Conservation (phyloP, 345 rosid genomes). For the Lagerstroemia speciosa region DNA sequence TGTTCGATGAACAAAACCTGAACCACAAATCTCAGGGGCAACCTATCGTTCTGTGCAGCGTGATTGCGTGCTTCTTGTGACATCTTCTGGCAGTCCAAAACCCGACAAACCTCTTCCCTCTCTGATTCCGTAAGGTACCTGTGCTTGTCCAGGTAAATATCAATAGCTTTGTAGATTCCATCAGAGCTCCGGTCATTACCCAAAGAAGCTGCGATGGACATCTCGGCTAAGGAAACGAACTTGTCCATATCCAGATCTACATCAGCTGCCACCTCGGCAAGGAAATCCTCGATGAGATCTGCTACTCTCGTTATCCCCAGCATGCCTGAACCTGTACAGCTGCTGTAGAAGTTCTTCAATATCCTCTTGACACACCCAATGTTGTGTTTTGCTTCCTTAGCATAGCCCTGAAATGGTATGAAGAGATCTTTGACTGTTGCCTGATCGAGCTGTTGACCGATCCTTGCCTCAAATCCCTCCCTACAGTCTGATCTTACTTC, state of each 20-base stretch:
- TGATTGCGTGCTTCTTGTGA: conserved; percentile 57
- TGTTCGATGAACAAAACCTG: conserved; percentile 46
- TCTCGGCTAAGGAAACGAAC: conserved; percentile 46
- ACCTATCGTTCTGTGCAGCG: conserved; percentile 46
- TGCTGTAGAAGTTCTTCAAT: conserved; percentile 43
- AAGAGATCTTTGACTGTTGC: conserved; percentile 51
- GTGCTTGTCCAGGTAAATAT: conserved; percentile 61
- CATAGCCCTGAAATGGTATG: conserved; percentile 39
- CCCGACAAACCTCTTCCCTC: conserved; percentile 55
- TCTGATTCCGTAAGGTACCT: conserved; percentile 46
- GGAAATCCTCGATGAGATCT: conserved; percentile 56
- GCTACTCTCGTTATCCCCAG: conserved; percentile 38
- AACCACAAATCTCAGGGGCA: conserved; percentile 56
- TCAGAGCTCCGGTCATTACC: conserved; percentile 40
- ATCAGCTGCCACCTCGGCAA: conserved; percentile 50
- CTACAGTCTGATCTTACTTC: conserved; percentile 47
- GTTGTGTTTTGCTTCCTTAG: conserved; percentile 46
- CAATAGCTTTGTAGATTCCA: conserved; percentile 64
- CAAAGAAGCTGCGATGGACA: conserved; percentile 35
- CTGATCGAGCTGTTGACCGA: conserved; percentile 63
- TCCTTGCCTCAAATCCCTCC: conserved; percentile 59
- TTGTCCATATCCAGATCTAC: conserved; percentile 36
- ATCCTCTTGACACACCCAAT: conserved; percentile 49
- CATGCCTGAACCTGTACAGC: conserved; percentile 19
- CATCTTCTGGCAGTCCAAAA: conserved; percentile 56